Evolutionary conservation across 2,329 filamentous ascomycete genomes (phyloP).

Genomic region (Apiospora arundinis): DNA sequence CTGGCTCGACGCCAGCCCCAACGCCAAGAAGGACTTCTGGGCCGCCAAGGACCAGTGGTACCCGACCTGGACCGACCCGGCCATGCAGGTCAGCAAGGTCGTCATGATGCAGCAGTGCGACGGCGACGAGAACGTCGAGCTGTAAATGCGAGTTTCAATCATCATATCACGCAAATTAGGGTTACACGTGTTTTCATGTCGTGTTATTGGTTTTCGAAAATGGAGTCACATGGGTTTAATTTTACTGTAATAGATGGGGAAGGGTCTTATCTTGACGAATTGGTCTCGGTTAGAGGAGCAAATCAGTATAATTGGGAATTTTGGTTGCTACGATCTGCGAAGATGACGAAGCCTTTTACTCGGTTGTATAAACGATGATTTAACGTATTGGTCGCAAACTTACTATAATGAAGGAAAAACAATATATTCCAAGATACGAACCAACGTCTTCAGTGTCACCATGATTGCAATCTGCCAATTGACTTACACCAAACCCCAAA

Average conservation of each 20-base stretch:
- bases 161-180: too few relatives aligned
- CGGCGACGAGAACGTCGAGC: conserved; percentile 53
- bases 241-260: background rate
- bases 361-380: conserved; percentile 7
- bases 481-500: background rate
- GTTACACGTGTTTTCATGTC: too few relatives aligned
- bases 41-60: conserved; percentile 68
- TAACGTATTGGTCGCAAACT: background rate
- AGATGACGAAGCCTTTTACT: background rate
- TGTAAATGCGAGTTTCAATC: too few relatives aligned
- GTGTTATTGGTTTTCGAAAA: background rate
- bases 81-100: conserved; percentile 73
- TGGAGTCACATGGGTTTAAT: background rate
- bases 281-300: background rate
- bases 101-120: conserved; percentile 75
- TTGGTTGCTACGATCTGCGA: background rate
- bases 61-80: conserved; percentile 73
- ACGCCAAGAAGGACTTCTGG: conserved; percentile 81
- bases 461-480: background rate
- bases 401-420: background rate
- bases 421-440: background rate
- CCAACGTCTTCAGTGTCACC: background rate
- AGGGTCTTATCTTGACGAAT: background rate
- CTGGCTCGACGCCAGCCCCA: conserved; percentile 73
- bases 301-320: background rate